Percentiles rank a stretch among this genome's conserved stretches.
phyloP scores from a whole-genome alignment of 2,329 filamentous ascomycete species.

The Hypoxylon sp. region DNA sequence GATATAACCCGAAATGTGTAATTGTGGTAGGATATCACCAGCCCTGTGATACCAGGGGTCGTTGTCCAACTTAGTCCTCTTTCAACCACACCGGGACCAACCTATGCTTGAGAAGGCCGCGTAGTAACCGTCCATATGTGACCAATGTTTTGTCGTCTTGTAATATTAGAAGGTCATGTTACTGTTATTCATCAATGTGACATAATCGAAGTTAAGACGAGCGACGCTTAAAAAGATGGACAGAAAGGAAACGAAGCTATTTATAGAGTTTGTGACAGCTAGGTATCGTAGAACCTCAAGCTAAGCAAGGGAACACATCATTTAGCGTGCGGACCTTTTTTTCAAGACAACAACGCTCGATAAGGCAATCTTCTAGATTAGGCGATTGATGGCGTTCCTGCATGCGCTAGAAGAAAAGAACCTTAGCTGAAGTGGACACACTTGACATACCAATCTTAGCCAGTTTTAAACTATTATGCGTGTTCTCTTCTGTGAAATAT shows the following conservation, averaged over 20 bases:
- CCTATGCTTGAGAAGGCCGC: conserved; percentile 9
- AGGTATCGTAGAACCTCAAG: too few species aligned
- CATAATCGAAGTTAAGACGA: too few species aligned
- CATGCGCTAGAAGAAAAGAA: conserved; percentile 11
- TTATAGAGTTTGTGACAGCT: too few species aligned
- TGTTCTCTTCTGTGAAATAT: too few species aligned
- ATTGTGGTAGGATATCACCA: conserved; percentile 23
- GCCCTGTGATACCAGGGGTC: conserved; percentile 14
- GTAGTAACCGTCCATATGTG: too few species aligned
- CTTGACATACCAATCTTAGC: too few species aligned
- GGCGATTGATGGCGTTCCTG: conserved; percentile 28
- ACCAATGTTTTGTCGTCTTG: too few species aligned
- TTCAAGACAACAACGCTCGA: conserved; percentile 24
- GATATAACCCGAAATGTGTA: conserved; percentile 10
- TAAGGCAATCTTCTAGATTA: conserved; percentile 33
- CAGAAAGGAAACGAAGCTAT: not conserved
- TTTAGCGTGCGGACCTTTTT: too few species aligned
- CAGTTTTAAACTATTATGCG: too few species aligned
- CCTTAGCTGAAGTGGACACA: too few species aligned
- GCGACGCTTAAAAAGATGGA: not conserved
- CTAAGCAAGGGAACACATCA: conserved; percentile 12
- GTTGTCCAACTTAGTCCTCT: conserved; percentile 9
- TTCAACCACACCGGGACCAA: conserved; percentile 18
- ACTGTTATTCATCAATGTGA: too few species aligned
- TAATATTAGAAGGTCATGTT: too few species aligned